phyloP scores from a whole-genome alignment of 805 yeast species.

The Saccharomycopsis synnaedendra region DNA sequence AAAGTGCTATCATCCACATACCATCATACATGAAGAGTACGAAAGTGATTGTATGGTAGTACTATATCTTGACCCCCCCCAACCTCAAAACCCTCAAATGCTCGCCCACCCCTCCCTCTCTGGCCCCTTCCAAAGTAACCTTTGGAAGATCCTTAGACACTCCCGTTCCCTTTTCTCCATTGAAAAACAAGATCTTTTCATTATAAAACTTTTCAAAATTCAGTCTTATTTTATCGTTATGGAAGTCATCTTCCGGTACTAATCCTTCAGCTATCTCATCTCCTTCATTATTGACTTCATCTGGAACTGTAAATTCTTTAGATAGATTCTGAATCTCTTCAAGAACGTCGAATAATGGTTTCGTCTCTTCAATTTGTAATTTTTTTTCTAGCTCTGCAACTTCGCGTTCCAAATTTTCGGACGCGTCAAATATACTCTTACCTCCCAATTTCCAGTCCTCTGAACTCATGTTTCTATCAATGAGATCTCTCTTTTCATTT shows the following conservation, averaged over 20 bases:
- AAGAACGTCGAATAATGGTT: neutral
- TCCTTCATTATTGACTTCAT: neutral
- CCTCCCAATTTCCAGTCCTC: neutral
- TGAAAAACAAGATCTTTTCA: neutral
- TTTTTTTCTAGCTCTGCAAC: neutral
- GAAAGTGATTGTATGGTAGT: no score
- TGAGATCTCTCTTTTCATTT: neutral
- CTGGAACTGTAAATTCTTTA: constrained; percentile 1
- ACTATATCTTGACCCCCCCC: neutral
- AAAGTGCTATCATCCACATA: no score
- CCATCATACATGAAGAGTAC: no score
- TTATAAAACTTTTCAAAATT: neutral
- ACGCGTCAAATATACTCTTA: neutral
- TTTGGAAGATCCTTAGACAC: neutral
- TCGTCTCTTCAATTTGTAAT: neutral
- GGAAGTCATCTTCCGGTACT: constrained; percentile 1
- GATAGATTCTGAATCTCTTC: constrained; percentile 4
- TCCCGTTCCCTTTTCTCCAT: neutral
- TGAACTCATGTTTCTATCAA: neutral
- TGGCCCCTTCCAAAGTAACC: neutral
- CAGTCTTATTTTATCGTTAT: constrained; percentile 1
- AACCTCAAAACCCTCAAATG: constrained; percentile 4
- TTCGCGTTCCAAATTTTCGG: neutral
- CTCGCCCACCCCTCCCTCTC: neutral
- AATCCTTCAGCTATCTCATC: neutral